Evolutionary conservation across 768 basidiomycete species (phyloP).

Genomic region (Lactarius pseudohatsudake): DNA sequence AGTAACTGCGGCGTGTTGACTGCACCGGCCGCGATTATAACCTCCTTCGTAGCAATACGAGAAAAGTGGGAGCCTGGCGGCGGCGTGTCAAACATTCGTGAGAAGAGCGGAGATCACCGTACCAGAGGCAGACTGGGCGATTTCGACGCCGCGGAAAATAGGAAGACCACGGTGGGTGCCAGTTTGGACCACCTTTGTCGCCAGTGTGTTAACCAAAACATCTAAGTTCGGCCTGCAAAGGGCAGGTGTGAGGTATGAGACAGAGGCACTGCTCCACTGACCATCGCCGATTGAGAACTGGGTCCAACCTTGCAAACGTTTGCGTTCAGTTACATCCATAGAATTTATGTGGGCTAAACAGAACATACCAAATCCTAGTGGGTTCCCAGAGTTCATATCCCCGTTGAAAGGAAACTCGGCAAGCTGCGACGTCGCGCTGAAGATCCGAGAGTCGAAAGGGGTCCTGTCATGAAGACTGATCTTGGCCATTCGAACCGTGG

Average conservation of each 20-base stretch:
- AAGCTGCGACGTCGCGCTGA: constrained; percentile 21
- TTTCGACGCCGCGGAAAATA: neutral
- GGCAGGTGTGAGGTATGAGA: constrained; percentile 1
- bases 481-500: constrained; percentile 31
- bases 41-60: constrained; percentile 16
- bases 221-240: neutral
- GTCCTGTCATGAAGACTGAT: constrained; percentile 28
- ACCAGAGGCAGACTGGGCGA: constrained; percentile 1
- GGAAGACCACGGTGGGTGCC: neutral
- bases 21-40: constrained; percentile 24
- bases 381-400: too few species aligned
- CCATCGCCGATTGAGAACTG: too few species aligned
- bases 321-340: neutral
- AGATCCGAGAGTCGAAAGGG: constrained; percentile 3
- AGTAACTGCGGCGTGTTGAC: constrained; percentile 31
- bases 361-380: neutral
- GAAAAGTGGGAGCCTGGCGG: constrained; percentile 19
- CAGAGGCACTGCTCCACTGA: too few species aligned
- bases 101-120: neutral
- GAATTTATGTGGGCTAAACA: too few species aligned
- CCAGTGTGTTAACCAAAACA: neutral
- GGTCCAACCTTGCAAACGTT: too few species aligned
- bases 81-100: neutral
- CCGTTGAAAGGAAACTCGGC: neutral
- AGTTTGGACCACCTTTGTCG: neutral